Conservation (phyloP, 345 rosid species). For the Carallia pectinifolia region DNA sequence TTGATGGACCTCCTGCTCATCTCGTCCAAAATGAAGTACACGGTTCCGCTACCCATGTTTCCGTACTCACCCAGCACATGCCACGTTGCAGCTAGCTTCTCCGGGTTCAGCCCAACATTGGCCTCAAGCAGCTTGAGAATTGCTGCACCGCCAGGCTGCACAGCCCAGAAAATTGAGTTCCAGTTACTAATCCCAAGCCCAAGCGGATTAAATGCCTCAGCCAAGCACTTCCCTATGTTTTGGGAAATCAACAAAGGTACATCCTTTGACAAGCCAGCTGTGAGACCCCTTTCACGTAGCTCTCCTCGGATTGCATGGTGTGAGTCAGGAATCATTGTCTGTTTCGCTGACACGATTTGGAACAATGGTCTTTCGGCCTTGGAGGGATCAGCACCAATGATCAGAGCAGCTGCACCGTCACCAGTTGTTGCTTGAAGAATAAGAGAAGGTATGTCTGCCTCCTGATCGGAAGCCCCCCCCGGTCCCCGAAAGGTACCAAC, state of each 20-base stretch:
- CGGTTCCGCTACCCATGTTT: slow-evolving; percentile 23
- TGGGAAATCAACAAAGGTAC: slow-evolving; percentile 17
- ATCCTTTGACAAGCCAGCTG: slow-evolving; percentile 8
- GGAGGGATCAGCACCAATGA: slow-evolving; percentile 17
- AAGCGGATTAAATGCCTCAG: slow-evolving; percentile 17
- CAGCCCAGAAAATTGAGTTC: slow-evolving; percentile 22
- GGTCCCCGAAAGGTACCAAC: slow-evolving; percentile 7
- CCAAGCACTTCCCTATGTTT: slow-evolving; percentile 20
- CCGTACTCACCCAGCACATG: slow-evolving; percentile 15
- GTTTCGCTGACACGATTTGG: slow-evolving; percentile 12
- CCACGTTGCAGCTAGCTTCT: slow-evolving; percentile 10
- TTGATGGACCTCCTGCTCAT: slow-evolving; percentile 18
- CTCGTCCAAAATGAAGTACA: slow-evolving; percentile 15
- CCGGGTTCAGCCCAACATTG: slow-evolving; percentile 5
- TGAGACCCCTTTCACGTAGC: slow-evolving; percentile 16
- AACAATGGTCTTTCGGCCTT: slow-evolving; percentile 11
- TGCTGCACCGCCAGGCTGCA: slow-evolving; percentile 18
- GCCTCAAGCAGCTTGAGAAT: slow-evolving; percentile 17
- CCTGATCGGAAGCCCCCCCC: slow-evolving; percentile 8
- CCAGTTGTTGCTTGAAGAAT: slow-evolving; percentile 11
- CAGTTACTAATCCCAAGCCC: slow-evolving; percentile 8
- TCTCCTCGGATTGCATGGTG: slow-evolving; percentile 17
- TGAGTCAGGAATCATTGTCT: slow-evolving; percentile 21
- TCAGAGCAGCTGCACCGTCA: slow-evolving; percentile 17
- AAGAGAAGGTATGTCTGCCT: slow-evolving; percentile 12